Conservation (phyloP, 1,284 basidiomycete species). For the Thelephora terrestris region DNA sequence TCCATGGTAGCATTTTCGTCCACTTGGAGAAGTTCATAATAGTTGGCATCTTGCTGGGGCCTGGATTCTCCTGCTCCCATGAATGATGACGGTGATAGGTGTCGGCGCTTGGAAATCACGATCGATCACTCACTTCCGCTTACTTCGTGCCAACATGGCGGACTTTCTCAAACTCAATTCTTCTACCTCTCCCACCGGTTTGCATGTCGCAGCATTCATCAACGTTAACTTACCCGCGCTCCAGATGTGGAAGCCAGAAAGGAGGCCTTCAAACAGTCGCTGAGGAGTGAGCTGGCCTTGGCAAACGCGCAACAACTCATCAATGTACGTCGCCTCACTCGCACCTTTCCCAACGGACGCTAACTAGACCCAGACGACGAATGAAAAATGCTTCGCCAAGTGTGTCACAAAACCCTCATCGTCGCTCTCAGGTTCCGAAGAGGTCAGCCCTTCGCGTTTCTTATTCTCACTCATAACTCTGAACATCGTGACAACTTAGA, state of each 20-base stretch:
- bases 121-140: not conserved
- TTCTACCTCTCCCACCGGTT: slow-evolving; percentile 13
- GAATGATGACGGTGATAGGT: not conserved
- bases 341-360: not conserved
- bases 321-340: slow-evolving; percentile 38
- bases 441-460: slow-evolving; percentile 34
- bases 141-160: slow-evolving; percentile 26
- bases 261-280: slow-evolving; percentile 59
- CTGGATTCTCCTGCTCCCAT: slow-evolving; percentile 71
- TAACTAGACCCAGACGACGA: slow-evolving; percentile 45
- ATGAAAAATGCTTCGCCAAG: slow-evolving; percentile 67
- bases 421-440: slow-evolving; percentile 61
- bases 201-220: not conserved
- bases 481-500: slow-evolving; percentile 29
- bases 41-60: slow-evolving; percentile 42
- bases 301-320: slow-evolving; percentile 76
- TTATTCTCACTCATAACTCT: not conserved
- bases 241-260: slow-evolving; percentile 52
- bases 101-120: not conserved
- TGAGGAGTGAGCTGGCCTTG: slow-evolving; percentile 63
- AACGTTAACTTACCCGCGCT: slow-evolving; percentile 1
- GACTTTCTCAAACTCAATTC: slow-evolving; percentile 35
- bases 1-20: slow-evolving; percentile 75
- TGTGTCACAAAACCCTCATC: slow-evolving; percentile 72
- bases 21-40: slow-evolving; percentile 74